Evolutionary conservation across 2,329 filamentous ascomycete species (phyloP).

Genomic region (Monilinia fructigena): DNA sequence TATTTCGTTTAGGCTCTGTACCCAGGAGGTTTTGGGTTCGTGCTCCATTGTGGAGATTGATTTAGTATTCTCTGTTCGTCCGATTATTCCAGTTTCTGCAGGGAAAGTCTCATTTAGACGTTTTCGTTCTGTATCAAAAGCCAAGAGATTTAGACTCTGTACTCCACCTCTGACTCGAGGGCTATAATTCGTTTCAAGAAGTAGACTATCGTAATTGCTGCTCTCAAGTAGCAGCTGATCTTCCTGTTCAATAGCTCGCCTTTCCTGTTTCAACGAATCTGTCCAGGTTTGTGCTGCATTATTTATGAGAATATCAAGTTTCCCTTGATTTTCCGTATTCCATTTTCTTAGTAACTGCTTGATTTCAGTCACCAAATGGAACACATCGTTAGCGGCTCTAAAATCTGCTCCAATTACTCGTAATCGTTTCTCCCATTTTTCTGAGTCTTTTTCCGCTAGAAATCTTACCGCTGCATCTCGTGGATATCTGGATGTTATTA

Average conservation of each 20-base stretch:
- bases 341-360: conserved; percentile 1
- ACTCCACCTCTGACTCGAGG: conserved; percentile 12
- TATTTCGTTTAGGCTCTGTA: conserved; percentile 26
- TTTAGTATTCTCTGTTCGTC: background rate
- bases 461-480: conserved; percentile 26
- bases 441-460: conserved; percentile 23
- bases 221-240: background rate
- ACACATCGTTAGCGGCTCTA: conserved; percentile 17
- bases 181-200: conserved; percentile 11
- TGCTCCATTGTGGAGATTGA: background rate
- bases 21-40: conserved; percentile 26
- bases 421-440: conserved; percentile 21
- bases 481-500: conserved; percentile 28
- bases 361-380: background rate
- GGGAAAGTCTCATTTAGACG: background rate
- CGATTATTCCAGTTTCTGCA: background rate
- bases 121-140: conserved; percentile 16
- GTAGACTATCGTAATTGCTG: background rate
- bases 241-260: conserved; percentile 23
- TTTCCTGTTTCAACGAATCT: conserved; percentile 25
- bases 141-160: conserved; percentile 5
- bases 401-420: conserved; percentile 21
- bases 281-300: conserved; percentile 30
- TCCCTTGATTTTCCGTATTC: background rate
- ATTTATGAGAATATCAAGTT: conserved; percentile 30